Conservation (phyloP, 768 basidiomycete species). For the Pholiota microspora region DNA sequence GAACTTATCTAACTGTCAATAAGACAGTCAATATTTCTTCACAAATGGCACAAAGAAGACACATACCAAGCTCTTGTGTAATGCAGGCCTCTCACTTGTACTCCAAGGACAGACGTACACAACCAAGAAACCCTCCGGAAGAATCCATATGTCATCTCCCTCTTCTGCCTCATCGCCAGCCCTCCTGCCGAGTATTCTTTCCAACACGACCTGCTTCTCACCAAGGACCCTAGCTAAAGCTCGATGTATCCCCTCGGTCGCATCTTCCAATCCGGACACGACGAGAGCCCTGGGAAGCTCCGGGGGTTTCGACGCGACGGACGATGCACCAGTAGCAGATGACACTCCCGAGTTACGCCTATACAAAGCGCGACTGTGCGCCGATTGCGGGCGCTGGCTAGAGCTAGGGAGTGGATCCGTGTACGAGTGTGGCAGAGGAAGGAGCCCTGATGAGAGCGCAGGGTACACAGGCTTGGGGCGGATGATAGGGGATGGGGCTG, state of each 20-base stretch:
- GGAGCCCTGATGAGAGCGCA: neutral
- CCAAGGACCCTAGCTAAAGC: conserved; percentile 51
- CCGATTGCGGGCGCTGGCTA: neutral
- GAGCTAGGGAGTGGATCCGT: conserved; percentile 30
- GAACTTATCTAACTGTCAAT: conserved; percentile 68
- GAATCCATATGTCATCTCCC: conserved; percentile 44
- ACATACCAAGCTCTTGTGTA: conserved; percentile 66
- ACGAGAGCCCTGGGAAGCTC: conserved; percentile 61
- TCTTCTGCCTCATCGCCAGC: conserved; percentile 27
- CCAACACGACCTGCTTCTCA: conserved; percentile 50
- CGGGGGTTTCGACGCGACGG: too few species aligned
- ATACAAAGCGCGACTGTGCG: neutral
- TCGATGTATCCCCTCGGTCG: conserved; percentile 52
- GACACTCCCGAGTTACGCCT: neutral
- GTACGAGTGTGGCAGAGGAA: conserved; percentile 31
- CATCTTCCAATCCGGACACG: conserved; percentile 68
- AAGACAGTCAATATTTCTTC: neutral
- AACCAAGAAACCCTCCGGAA: conserved; percentile 69
- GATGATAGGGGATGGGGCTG: conserved; percentile 16
- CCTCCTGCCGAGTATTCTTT: conserved; percentile 16
- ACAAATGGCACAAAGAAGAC: neutral
- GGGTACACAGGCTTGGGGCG: conserved; percentile 19
- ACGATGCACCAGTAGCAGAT: too few species aligned
- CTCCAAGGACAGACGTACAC: conserved; percentile 73
- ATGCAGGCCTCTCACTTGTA: conserved; percentile 59